phyloP scores from a whole-genome alignment of 1,284 basidiomycete species.

The Chondrostereum purpureum region DNA sequence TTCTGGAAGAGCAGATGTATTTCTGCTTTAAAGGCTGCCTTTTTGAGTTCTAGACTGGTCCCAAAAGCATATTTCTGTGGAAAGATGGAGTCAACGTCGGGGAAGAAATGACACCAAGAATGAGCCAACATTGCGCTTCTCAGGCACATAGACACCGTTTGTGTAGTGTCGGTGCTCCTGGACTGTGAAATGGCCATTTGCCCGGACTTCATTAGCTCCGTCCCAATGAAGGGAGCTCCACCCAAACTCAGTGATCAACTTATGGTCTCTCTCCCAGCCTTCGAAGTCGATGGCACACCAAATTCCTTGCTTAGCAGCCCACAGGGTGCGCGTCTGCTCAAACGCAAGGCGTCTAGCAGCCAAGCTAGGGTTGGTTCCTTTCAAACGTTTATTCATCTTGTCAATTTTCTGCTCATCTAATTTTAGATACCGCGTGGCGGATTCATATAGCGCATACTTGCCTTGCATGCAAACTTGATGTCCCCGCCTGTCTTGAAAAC shows the following conservation, averaged over 20 bases:
- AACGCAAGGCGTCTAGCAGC: constrained; percentile 52
- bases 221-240: constrained; percentile 54
- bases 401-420: constrained; percentile 48
- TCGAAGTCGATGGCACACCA: constrained; percentile 79
- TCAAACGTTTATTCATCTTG: constrained; percentile 72
- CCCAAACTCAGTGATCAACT: constrained; percentile 70
- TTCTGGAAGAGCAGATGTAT: constrained; percentile 44
- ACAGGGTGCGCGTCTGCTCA: constrained; percentile 60
- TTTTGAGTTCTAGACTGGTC: constrained; percentile 44
- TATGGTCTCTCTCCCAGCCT: constrained; percentile 71
- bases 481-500: constrained; percentile 46
- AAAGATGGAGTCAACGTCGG: not conserved
- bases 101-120: not conserved
- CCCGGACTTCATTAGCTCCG: constrained; percentile 35
- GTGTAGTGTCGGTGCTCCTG: constrained; percentile 50
- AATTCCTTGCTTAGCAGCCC: constrained; percentile 51
- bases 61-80: constrained; percentile 54
- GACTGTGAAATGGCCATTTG: constrained; percentile 59
- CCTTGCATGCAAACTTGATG: constrained; percentile 56
- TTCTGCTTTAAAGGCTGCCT: constrained; percentile 42
- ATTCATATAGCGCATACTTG: constrained; percentile 16
- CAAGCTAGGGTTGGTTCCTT: constrained; percentile 51
- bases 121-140: constrained; percentile 50
- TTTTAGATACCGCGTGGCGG: not conserved
- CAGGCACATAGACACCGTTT: constrained; percentile 57